A percentile compares a stretch with the other conserved stretches of the same genome.
phyloP scores from a whole-genome alignment of 2,329 filamentous ascomycete species.

The Cytospora chrysosperma region DNA sequence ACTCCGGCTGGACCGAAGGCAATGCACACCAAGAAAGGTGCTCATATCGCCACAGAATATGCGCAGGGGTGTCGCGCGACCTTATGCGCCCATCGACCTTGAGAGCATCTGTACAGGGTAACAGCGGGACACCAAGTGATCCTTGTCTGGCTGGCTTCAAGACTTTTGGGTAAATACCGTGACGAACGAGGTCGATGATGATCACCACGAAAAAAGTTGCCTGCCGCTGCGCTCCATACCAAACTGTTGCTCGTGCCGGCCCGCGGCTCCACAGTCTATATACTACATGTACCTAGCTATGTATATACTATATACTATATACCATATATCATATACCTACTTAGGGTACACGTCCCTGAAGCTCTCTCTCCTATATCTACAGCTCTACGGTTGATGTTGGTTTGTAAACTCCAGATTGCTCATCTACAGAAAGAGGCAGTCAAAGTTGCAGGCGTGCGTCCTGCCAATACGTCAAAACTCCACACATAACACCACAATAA shows the following conservation, averaged over 20 bases:
- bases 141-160: not conserved
- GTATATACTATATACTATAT: no score
- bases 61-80: conserved; percentile 28
- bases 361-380: no score
- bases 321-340: no score
- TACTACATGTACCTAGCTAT: no score
- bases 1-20: conserved; percentile 31
- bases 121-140: not conserved
- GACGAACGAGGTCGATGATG: not conserved
- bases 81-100: conserved; percentile 17
- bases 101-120: not conserved
- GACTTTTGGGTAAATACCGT: not conserved
- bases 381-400: no score
- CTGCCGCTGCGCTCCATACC: not conserved
- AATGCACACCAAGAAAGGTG: conserved; percentile 30
- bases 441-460: not conserved
- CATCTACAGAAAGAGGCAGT: not conserved
- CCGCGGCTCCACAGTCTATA: not conserved
- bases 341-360: no score
- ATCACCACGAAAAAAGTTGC: not conserved
- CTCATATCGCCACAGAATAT: conserved; percentile 29
- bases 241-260: not conserved
- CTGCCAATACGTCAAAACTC: not conserved
- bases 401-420: no score
- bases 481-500: not conserved